Percentiles rank a stretch among this genome's conserved stretches.
These are phyloP conservation scores for Trichomonas gallinae DNA, from an alignment of 208 protist species.

Conservation along the genomic window DNA sequence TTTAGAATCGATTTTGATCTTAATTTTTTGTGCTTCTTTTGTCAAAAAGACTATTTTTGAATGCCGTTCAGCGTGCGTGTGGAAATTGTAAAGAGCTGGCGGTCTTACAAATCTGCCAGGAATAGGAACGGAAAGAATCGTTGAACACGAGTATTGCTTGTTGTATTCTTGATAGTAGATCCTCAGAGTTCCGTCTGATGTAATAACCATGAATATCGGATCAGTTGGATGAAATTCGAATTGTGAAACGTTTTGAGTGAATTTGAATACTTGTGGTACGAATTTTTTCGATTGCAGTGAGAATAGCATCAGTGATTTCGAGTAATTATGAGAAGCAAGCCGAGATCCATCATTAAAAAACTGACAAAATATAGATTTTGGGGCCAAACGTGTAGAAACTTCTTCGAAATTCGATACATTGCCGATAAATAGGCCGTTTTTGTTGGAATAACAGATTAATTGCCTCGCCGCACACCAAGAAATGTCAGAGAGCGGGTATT, in stretches of 20 bases:
- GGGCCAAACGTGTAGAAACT: too few relatives aligned
- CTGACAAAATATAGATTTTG: neutral
- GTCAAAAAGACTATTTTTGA: neutral
- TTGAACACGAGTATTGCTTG: neutral
- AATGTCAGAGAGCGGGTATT: neutral
- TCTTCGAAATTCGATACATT: neutral
- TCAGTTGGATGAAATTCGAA: neutral
- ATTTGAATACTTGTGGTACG: neutral
- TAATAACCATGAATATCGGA: neutral
- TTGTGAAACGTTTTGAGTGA: neutral
- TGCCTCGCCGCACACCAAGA: neutral
- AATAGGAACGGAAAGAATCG: neutral
- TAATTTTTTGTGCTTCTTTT: neutral
- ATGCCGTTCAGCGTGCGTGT: neutral
- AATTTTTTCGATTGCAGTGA: neutral
- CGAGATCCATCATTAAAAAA: neutral
- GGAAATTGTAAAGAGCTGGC: neutral
- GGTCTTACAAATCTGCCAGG: neutral
- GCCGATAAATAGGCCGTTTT: neutral
- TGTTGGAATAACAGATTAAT: neutral
- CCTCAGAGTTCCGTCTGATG: neutral
- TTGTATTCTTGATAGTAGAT: neutral
- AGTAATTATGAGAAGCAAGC: neutral
- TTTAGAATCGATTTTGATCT: neutral
- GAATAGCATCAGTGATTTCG: neutral